These are phyloP conservation scores for Pistacia atlantica DNA, from an alignment of 345 rosid genomes.

Conservation along the genomic window DNA sequence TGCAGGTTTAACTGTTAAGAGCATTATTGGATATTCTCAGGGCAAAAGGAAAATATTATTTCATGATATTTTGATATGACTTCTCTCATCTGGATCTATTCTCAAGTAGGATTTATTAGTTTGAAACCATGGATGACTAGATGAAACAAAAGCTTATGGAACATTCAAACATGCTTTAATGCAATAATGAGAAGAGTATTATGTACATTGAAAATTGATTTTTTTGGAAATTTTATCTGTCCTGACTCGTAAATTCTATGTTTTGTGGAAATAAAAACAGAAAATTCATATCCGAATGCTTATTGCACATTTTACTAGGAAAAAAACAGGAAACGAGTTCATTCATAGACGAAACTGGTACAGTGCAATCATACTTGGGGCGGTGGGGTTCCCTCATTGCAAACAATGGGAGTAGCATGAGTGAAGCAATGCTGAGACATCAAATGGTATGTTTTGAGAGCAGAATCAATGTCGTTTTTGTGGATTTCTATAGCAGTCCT, in stretches of 20 bases:
- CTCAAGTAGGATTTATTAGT: background rate
- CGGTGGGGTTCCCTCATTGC: slow-evolving; percentile 44
- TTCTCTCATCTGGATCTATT: background rate
- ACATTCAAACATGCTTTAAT: background rate
- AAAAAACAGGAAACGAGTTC: background rate
- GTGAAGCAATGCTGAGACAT: slow-evolving; percentile 49
- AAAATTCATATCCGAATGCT: no score
- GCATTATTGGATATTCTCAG: background rate
- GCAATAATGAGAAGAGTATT: background rate
- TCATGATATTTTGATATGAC: background rate
- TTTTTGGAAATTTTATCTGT: no score
- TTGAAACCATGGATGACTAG: background rate
- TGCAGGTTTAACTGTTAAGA: background rate
- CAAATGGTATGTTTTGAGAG: slow-evolving; percentile 38
- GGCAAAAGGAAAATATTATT: background rate
- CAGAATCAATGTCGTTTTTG: slow-evolving; percentile 42
- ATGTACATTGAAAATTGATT: background rate
- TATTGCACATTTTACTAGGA: no score
- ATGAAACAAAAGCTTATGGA: background rate
- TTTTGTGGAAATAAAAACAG: no score
- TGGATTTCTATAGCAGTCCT: slow-evolving; percentile 51
- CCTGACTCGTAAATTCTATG: no score
- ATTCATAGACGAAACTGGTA: background rate
- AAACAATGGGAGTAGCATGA: slow-evolving; percentile 48
- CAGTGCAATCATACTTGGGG: slow-evolving; percentile 35